Evolutionary conservation across 192 early-diverging fungal species (phyloP).

Genomic region (Kickxella alabastrina): DNA sequence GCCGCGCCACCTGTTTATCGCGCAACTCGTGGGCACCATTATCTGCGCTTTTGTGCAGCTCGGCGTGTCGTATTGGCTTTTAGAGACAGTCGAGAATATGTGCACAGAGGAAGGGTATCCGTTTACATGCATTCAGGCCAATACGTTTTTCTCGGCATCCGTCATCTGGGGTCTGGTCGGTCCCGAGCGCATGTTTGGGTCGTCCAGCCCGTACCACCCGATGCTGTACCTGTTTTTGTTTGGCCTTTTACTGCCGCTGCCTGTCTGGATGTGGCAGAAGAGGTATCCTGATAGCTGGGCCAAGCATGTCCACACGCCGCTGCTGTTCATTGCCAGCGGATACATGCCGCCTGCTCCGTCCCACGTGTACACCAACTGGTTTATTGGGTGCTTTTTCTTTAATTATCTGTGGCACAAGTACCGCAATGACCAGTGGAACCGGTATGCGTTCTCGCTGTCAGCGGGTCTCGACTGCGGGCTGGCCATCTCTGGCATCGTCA

Average conservation of each 20-base stretch:
- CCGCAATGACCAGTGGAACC: slow-evolving; percentile 59
- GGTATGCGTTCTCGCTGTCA: slow-evolving; percentile 56
- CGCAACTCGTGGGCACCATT: slow-evolving; percentile 73
- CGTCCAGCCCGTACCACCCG: slow-evolving; percentile 55
- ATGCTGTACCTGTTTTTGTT: slow-evolving; percentile 54
- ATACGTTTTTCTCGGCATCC: slow-evolving; percentile 66
- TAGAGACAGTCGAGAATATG: slow-evolving; percentile 56
- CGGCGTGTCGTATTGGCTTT: slow-evolving; percentile 64
- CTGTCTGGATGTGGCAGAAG: slow-evolving; percentile 60
- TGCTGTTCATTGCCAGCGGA: slow-evolving; percentile 60
- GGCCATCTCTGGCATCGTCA: slow-evolving; percentile 48
- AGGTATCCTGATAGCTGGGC: slow-evolving; percentile 62
- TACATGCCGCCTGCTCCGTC: slow-evolving; percentile 62
- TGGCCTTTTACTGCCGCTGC: slow-evolving; percentile 67
- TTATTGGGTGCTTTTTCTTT: slow-evolving; percentile 63
- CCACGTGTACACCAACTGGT: slow-evolving; percentile 48
- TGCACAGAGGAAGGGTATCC: slow-evolving; percentile 58
- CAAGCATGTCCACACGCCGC: slow-evolving; percentile 64
- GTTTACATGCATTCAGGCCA: slow-evolving; percentile 60
- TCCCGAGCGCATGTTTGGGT: slow-evolving; percentile 64
- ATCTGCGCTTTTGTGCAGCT: slow-evolving; percentile 66
- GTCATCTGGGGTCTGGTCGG: slow-evolving; percentile 80
- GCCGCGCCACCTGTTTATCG: slow-evolving; percentile 73
- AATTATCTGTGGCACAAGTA: slow-evolving; percentile 68
- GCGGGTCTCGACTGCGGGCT: slow-evolving; percentile 57